Evolutionary conservation across 768 basidiomycete genomes (phyloP).

Genomic region (Lentinula sp.): DNA sequence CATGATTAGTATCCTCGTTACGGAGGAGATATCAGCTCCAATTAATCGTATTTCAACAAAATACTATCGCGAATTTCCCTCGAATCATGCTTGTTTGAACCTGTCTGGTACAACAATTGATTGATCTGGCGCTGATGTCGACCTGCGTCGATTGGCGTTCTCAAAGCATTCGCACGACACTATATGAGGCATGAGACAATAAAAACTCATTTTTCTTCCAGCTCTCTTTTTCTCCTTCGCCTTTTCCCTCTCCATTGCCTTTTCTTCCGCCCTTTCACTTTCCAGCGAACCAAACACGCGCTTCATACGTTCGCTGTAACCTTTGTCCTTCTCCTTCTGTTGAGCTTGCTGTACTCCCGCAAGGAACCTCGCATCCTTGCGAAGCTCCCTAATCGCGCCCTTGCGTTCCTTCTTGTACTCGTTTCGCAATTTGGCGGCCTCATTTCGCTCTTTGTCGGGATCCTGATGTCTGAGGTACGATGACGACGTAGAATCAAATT

Average conservation of each 20-base stretch:
- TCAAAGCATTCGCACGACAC: too few relatives aligned
- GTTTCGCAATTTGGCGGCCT: slow-evolving; percentile 75
- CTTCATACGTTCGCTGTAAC: slow-evolving; percentile 80
- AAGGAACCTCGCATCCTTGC: slow-evolving; percentile 93
- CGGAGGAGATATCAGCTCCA: too few relatives aligned
- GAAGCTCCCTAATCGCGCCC: slow-evolving; percentile 92
- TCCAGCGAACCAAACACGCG: slow-evolving; percentile 73
- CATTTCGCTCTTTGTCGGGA: slow-evolving; percentile 89
- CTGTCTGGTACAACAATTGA: too few relatives aligned
- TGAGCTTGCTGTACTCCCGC: slow-evolving; percentile 82
- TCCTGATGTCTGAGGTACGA: slow-evolving; percentile 77
- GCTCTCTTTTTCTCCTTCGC: slow-evolving; percentile 68
- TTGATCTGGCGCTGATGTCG: too few relatives aligned
- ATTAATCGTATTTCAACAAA: too few relatives aligned
- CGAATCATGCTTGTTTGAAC: too few relatives aligned
- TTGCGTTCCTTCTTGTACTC: slow-evolving; percentile 95
- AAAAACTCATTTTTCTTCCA: slow-evolving; percentile 55
- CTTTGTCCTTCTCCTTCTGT: slow-evolving; percentile 77
- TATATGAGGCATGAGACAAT: too few relatives aligned
- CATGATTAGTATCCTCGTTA: too few relatives aligned
- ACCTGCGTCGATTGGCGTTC: too few relatives aligned
- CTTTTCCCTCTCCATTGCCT: slow-evolving; percentile 84
- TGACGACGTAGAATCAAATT: slow-evolving; percentile 77
- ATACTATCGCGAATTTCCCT: too few relatives aligned
- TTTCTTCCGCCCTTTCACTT: slow-evolving; percentile 91